phyloP scores from a whole-genome alignment of 2,329 filamentous ascomycete species.

The Elsinoe necatrix region DNA sequence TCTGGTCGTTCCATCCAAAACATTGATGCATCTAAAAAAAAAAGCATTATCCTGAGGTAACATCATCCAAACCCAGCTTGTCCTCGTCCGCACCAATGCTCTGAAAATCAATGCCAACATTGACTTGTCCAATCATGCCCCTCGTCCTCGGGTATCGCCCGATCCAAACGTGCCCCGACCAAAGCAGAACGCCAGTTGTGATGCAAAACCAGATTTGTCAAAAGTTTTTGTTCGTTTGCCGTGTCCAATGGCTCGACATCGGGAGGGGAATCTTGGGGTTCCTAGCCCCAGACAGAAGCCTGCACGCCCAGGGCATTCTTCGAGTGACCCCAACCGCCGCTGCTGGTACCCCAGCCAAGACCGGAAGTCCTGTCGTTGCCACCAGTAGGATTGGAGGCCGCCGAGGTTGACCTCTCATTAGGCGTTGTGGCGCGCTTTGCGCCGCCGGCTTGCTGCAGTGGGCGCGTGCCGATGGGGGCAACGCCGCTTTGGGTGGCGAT shows the following conservation, averaged over 20 bases:
- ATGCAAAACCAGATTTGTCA: neutral
- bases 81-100: neutral
- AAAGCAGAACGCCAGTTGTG: neutral
- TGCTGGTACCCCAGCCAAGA: conserved; percentile 66
- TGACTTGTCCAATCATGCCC: neutral
- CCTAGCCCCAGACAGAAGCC: conserved; percentile 86
- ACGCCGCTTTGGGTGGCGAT: conserved; percentile 53
- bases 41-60: neutral
- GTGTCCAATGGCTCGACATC: too few relatives aligned
- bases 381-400: conserved; percentile 49
- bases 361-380: conserved; percentile 37
- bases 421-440: conserved; percentile 80
- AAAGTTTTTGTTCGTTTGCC: neutral
- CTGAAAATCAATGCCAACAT: neutral
- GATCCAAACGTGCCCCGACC: conserved; percentile 1
- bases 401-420: conserved; percentile 48
- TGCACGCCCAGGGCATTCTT: conserved; percentile 76
- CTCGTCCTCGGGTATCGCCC: neutral
- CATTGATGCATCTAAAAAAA: neutral
- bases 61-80: neutral
- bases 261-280: neutral
- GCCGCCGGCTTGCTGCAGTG: conserved; percentile 50
- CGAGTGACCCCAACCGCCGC: conserved; percentile 70
- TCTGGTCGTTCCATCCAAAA: neutral
- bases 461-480: conserved; percentile 88